Evolutionary conservation across 345 rosid species (phyloP), one percentile per base, ranked within the genome.

Genomic region (Aquilaria sinensis): DNA sequence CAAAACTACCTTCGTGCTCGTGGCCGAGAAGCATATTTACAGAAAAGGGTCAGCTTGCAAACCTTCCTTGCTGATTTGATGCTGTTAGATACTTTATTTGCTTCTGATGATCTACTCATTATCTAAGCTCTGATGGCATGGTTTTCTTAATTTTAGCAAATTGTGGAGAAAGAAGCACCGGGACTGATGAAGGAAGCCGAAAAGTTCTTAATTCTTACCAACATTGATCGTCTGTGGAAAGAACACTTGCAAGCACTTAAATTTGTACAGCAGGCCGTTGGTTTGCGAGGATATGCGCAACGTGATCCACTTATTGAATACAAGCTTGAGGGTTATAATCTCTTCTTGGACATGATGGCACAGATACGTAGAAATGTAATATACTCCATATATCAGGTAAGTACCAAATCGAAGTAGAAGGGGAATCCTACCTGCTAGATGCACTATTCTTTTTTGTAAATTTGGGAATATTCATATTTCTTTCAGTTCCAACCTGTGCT

Each of bases 321-420:
- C 63, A 90, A 93, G 70, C 97, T 90, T 10, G 98, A 93, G 80
- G 98, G 98, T 66, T 93, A 93, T 72, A 90, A 90, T 75, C 90
- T 93, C 16, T 90, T 93, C 74, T 75, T 93, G 68, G 95, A 93
- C 58, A 93, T 93, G 99, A 93, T 93, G 99, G 97, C 97, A 48
- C 97, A 90, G 73, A 90, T 90, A 30, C 75, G 99, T 76, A 82
- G 97, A 75, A 90, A 93, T 59, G 99, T 93, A 6, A 93, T 93
- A 60, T 93, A 93, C 68, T 88, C 99, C 67, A 88, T 93, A 61
- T 93, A 93, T 72, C 99, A 93, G 98, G 97, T 89, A 63, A 51
- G 58, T 45, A 31, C 13, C 50, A 11, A 43, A 31, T 54, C 6
- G 8, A 54, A 31, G 14, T 37, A 45, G 33, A 41, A 62, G 54